Base-by-base conservation (phyloP, 192 early-diverging fungal genomes). In the Powellomyces hirtus region DNA sequence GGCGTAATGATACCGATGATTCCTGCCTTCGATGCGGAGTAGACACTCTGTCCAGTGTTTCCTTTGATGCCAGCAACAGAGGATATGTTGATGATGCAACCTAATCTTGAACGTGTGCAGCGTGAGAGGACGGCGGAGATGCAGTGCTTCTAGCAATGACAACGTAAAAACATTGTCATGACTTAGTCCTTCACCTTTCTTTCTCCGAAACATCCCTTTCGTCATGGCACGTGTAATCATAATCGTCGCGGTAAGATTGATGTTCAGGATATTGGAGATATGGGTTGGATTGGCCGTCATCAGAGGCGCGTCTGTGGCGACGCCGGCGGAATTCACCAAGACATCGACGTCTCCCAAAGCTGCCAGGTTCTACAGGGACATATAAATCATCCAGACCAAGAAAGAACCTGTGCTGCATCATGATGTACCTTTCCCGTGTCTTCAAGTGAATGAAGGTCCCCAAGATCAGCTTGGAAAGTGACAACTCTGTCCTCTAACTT, bases 11-110 rank as follows among this genome's bases (percentile, higher is more conserved):
- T 80, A 90, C 87, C 93, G 20, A 95, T 79, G 20, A 94, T 59
- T 6, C 91, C 94, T 2, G 92, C 88, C 74, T 96, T 96, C 42
- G 91, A 84, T 0, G 94, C 93, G 61, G 87, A 83, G 74, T 96
- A 96, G 14, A 84, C 83, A 2, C 84, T 76, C 56, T 90, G 88
- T 3, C 91, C 91, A 53, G 71, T 59, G 58, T 89, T 89, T n/a
- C 89, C 89, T 22, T 81, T 66, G 5, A 85, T 61, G n/a, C 94
- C 95, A 34, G 92, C 78, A 1, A 92, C 85, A 60, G 91, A 93
- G 3, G 91, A 81, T 27, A 97, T 82, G 72, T 96, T 96, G 78
- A 97, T 82, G 59, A 97, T 92, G 45, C 78, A 81, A 0, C 79
- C 79, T 56, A 42, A 8, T n/a, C n/a, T n/a, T n/a, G n/a, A n/a